phyloP scores from a whole-genome alignment of 129 eudicot genomes.

The Silybum marianum region DNA sequence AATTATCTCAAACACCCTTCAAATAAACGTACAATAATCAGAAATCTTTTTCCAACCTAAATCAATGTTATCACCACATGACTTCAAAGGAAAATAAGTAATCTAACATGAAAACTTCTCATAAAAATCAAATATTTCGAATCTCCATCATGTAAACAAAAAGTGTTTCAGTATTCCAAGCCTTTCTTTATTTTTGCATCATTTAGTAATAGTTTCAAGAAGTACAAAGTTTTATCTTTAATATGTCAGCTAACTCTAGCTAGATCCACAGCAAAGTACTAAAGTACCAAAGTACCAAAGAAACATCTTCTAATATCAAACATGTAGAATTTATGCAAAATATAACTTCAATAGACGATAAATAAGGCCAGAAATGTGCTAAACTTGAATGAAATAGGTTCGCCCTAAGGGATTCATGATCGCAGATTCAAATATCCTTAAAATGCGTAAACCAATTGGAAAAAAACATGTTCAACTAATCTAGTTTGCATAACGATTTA shows the following conservation, averaged over 20 bases:
- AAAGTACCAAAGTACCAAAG: not conserved
- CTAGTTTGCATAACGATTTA: not conserved
- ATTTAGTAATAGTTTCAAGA: not conserved
- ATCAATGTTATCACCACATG: not conserved
- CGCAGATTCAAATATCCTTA: not conserved
- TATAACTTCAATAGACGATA: not conserved
- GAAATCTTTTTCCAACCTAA: not conserved
- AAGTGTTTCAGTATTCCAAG: not conserved
- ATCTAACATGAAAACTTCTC: not conserved
- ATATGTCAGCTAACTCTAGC: not conserved
- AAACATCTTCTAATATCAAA: not conserved
- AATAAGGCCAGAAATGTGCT: not conserved
- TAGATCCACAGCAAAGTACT: not conserved
- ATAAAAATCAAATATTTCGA: not conserved
- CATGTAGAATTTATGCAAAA: not conserved
- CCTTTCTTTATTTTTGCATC: not conserved
- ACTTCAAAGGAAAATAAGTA: not conserved
- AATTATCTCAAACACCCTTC: not conserved
- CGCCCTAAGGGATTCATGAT: not conserved
- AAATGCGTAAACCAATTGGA: not conserved
- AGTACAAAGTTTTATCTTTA: not conserved
- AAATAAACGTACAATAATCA: not conserved
- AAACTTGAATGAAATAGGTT: not conserved
- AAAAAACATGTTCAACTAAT: not conserved
- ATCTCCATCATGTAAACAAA: not conserved